Base-by-base conservation (phyloP, 257 asterid species). In the Lycium barbarum region DNA sequence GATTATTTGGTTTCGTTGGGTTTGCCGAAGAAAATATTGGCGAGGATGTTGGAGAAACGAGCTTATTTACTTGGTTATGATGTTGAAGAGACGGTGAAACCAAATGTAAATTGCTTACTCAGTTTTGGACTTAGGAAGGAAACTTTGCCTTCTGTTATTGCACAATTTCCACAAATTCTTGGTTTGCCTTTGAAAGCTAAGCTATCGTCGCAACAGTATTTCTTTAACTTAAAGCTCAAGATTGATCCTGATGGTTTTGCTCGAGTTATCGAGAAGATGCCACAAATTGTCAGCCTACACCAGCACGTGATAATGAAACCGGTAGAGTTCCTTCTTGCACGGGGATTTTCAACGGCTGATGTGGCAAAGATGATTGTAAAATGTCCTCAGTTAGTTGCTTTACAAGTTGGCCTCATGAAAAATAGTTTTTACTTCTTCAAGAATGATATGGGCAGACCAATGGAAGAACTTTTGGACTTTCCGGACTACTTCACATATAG, bases 161-260 rank as follows among this genome's bases (percentile, higher is more conserved):
- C 98, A 2, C 99, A 96, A 33, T 93, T 88, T 85, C 98, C 99
- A 7, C 98, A 93, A 84, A 93, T 95, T 74, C 90, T 96, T 47
- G 98, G 99, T 18, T 85, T 96, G 87, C 99, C 99, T 12, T 81
- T 96, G 91, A 95, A 93, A 89, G 98, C 99, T 83, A 95, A 96
- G 38, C 54, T 96, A 55, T 93, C 99, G 14, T 90, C 99, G 0
- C 98, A 95, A 63, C 98, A 96, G 51, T 93, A 91, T 88, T 93
- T 93, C 83, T 93, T 96, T 88, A 91, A 91, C 89, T 81, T 96
- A 87, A 96, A 95, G 97, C 96, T 96, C 83, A 95, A 95, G 91
- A 90, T 96, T 67, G 93, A 93, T 63, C 97, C 98, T 1, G 99
- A 92, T 83, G 95, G 93, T 71, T 96, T 96, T 84, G 98, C 97